phyloP scores from a whole-genome alignment of 2,329 filamentous ascomycete genomes.

The Calonectria henricotiae region DNA sequence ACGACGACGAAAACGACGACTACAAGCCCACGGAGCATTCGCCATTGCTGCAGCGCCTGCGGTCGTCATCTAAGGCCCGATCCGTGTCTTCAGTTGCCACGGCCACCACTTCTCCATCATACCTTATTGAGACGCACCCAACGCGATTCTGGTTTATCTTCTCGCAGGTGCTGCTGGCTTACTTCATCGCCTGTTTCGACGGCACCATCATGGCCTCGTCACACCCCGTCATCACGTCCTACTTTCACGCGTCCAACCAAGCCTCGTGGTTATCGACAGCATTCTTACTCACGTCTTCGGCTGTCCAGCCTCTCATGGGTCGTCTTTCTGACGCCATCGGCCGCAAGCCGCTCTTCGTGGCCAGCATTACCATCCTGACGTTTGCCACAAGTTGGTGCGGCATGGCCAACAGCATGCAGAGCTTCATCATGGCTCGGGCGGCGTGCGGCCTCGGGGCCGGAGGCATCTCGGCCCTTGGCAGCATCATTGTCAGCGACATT shows the following conservation, averaged over 20 bases:
- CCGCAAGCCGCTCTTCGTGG: constrained; percentile 77
- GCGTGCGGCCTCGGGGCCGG: constrained; percentile 83
- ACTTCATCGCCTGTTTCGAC: constrained; percentile 79
- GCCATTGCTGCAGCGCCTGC: constrained; percentile 48
- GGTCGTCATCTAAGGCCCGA: constrained; percentile 40
- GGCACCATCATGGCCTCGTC: constrained; percentile 86
- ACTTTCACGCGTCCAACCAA: constrained; percentile 83
- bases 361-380: constrained; percentile 75
- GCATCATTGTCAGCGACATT: constrained; percentile 81
- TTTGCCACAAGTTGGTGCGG: constrained; percentile 80
- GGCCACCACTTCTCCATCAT: constrained; percentile 51
- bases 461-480: constrained; percentile 78
- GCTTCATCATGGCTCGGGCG: constrained; percentile 80
- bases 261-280: constrained; percentile 89
- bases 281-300: constrained; percentile 83
- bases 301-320: constrained; percentile 83
- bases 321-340: constrained; percentile 83
- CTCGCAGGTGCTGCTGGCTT: constrained; percentile 70
- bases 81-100: constrained; percentile 40
- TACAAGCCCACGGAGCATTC: constrained; percentile 48
- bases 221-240: constrained; percentile 86
- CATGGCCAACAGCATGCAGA: constrained; percentile 76
- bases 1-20: constrained; percentile 39
- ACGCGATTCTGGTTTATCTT: constrained; percentile 77
- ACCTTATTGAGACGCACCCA: constrained; percentile 65